Evolutionary conservation across 352 stramenopile genomes (phyloP).

Genomic region (Phytophthora cryptogea): DNA sequence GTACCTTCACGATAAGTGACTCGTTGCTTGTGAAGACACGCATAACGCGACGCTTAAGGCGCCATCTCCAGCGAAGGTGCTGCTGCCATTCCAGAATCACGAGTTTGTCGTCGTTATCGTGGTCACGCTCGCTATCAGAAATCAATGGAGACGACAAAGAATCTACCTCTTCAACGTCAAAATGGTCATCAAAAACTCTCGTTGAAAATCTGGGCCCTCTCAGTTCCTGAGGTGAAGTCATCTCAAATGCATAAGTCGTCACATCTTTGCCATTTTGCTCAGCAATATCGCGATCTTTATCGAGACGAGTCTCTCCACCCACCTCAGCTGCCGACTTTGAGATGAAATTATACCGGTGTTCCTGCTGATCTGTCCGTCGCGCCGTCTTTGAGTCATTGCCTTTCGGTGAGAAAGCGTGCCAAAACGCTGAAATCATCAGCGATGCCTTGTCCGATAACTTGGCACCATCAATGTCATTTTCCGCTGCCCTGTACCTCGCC

Average conservation of each 20-base stretch:
- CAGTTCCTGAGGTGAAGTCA: conserved; percentile 26
- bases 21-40: conserved; percentile 49
- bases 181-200: conserved; percentile 69
- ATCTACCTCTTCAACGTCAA: conserved; percentile 52
- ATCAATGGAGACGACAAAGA: conserved; percentile 68
- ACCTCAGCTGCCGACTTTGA: conserved; percentile 33
- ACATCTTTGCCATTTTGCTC: conserved; percentile 11
- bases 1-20: conserved; percentile 46
- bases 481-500: conserved; percentile 28
- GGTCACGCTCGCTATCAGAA: conserved; percentile 44
- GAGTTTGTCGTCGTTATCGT: conserved; percentile 31
- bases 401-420: conserved; percentile 62
- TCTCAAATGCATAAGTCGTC: conserved; percentile 19
- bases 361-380: conserved; percentile 17
- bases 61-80: conserved; percentile 75
- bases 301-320: conserved; percentile 11
- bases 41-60: conserved; percentile 54
- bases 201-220: conserved; percentile 40
- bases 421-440: conserved; percentile 74
- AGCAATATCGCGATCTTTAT: conserved; percentile 2
- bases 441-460: conserved; percentile 23
- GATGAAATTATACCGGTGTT: conserved; percentile 51
- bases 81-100: conserved; percentile 69
- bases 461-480: conserved; percentile 15
- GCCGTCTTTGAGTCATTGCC: conserved; percentile 15